Conservation (phyloP, 148 eudicot genomes). For the Salicornia ramosissima region DNA sequence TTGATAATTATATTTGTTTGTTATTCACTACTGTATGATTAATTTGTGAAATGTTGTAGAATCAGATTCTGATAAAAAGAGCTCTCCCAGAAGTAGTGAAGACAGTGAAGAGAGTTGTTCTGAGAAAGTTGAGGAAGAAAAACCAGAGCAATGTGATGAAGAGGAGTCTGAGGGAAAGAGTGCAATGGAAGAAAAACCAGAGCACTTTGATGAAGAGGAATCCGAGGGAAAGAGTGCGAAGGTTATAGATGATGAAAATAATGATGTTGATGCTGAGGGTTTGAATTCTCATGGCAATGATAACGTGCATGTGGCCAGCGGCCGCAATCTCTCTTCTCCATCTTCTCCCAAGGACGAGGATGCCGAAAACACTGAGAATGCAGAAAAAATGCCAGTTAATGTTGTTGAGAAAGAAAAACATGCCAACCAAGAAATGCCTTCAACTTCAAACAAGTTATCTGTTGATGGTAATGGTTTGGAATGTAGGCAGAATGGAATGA, state of each 20-base stretch:
- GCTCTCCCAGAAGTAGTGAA: background rate
- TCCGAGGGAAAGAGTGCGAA: no score
- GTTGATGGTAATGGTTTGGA: slow-evolving; percentile 17
- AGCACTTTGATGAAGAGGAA: slow-evolving; percentile 21
- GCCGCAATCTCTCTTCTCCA: slow-evolving; percentile 2
- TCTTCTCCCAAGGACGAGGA: slow-evolving; percentile 12
- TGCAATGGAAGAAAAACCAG: slow-evolving; percentile 15
- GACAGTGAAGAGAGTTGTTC: slow-evolving; percentile 15
- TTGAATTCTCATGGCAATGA: slow-evolving; percentile 1
- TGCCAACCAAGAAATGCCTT: slow-evolving; percentile 22
- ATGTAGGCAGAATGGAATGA: slow-evolving; percentile 14
- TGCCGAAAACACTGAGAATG: slow-evolving; percentile 13
- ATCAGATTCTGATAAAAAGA: slow-evolving; percentile 19
- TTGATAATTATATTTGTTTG: background rate
- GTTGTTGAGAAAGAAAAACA: slow-evolving; percentile 18
- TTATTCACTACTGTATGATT: background rate
- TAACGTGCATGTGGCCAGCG: slow-evolving; percentile 9
- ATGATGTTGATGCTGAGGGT: slow-evolving; percentile 11
- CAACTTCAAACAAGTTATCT: slow-evolving; percentile 14
- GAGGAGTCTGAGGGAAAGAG: no score
- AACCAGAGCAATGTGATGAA: slow-evolving; percentile 19
- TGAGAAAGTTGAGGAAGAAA: slow-evolving; percentile 17
- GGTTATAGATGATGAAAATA: background rate
- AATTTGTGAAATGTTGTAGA: slow-evolving; percentile 23
- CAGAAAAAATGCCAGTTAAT: slow-evolving; percentile 11